Evolutionary conservation across 345 rosid genomes (phyloP).

Genomic region (Citrus sp.): DNA sequence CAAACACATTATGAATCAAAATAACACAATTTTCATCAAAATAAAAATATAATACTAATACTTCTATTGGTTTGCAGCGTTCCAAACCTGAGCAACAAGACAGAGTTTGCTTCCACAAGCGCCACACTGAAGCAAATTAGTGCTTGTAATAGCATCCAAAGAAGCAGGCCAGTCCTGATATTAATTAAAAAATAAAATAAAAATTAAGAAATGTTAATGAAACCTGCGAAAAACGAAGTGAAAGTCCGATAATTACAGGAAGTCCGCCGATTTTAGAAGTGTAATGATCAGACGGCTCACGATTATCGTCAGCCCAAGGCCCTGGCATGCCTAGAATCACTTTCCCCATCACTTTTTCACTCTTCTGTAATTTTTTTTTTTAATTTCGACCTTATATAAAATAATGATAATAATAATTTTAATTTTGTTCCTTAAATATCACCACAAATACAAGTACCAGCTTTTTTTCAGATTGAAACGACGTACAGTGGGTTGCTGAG

Average conservation of each 20-base stretch:
- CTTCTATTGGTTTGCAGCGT: no score
- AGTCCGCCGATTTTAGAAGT: constrained; percentile 83
- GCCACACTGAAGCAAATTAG: constrained; percentile 43
- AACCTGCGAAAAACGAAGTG: neutral
- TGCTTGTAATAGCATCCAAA: constrained; percentile 29
- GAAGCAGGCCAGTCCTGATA: constrained; percentile 81
- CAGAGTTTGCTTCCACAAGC: constrained; percentile 60
- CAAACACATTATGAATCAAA: neutral
- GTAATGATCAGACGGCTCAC: constrained; percentile 69
- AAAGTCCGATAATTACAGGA: constrained; percentile 43
- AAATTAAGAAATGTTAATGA: neutral
- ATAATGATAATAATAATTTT: no score
- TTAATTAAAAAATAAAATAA: neutral
- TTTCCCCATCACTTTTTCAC: constrained; percentile 30
- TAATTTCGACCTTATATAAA: neutral
- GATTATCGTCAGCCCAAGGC: constrained; percentile 67
- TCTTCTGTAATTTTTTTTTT: neutral
- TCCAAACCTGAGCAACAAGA: constrained; percentile 75
- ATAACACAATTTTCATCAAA: neutral
- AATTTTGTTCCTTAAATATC: neutral
- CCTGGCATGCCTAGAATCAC: constrained; percentile 75
- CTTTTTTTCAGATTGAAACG: neutral
- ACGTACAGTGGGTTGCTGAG: neutral
- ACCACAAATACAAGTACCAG: neutral
- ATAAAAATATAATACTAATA: no score